Evolutionary conservation across 768 basidiomycete species (phyloP).

Genomic region (Mycena kentingensis): DNA sequence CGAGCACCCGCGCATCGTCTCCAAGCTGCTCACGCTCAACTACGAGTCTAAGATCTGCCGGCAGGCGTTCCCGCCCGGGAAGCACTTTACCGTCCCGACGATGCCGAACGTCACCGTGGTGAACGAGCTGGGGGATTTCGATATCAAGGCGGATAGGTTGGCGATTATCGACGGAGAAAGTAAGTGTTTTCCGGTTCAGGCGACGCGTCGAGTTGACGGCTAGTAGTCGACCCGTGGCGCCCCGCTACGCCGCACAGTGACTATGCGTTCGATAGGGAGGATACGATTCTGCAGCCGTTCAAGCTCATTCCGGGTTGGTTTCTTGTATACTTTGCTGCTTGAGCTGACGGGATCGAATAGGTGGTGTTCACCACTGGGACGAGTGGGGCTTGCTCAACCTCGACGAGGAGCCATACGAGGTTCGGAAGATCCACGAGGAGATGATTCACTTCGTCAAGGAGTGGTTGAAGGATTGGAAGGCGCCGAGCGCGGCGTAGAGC

Average conservation of each 20-base stretch:
- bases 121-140: slow-evolving; percentile 84
- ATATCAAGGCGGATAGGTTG: slow-evolving; percentile 74
- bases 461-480: slow-evolving; percentile 64
- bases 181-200: slow-evolving; percentile 28
- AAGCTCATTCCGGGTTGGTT: slow-evolving; percentile 81
- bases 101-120: slow-evolving; percentile 82
- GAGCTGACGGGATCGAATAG: slow-evolving; percentile 34
- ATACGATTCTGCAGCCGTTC: slow-evolving; percentile 77
- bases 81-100: slow-evolving; percentile 68
- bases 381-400: slow-evolving; percentile 73
- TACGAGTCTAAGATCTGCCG: slow-evolving; percentile 69
- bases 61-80: slow-evolving; percentile 79
- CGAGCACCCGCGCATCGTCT: slow-evolving; percentile 74
- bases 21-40: slow-evolving; percentile 71
- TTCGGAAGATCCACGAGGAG: slow-evolving; percentile 77
- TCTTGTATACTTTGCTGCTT: neutral
- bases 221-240: slow-evolving; percentile 84
- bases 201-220: neutral
- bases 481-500: slow-evolving; percentile 16
- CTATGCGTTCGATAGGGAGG: slow-evolving; percentile 65
- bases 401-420: slow-evolving; percentile 70
- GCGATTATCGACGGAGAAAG: slow-evolving; percentile 90
- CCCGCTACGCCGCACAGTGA: slow-evolving; percentile 82
- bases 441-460: slow-evolving; percentile 76
- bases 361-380: slow-evolving; percentile 73